A percentile compares a stretch with the other conserved stretches of the same genome.
phyloP scores from a whole-genome alignment of 805 yeast genomes.

The Lachancea fermentati region DNA sequence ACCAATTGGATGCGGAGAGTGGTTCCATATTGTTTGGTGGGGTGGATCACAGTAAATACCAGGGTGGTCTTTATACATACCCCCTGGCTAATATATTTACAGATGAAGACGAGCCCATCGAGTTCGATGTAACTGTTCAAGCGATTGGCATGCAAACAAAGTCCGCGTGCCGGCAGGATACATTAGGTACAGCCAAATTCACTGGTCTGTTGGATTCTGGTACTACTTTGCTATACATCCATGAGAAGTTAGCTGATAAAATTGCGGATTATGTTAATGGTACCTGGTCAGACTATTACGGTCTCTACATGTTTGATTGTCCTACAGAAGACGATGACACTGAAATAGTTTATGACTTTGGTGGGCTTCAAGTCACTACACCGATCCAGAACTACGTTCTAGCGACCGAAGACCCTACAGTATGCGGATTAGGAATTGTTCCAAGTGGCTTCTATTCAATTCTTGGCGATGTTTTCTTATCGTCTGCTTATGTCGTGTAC shows the following conservation, averaged over 20 bases:
- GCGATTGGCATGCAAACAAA: conserved; percentile 30
- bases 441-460: conserved; percentile 34
- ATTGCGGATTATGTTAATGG: conserved; percentile 33
- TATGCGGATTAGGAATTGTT: conserved; percentile 38
- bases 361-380: conserved; percentile 45
- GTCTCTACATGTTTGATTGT: conserved; percentile 41
- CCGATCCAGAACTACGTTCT: conserved; percentile 36
- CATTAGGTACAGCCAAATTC: conserved; percentile 19
- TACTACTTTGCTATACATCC: conserved; percentile 46
- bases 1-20: conserved; percentile 31
- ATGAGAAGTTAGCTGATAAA: conserved; percentile 30
- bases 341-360: conserved; percentile 40
- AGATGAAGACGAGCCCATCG: conserved; percentile 27
- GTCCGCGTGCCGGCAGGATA: conserved; percentile 14
- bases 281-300: conserved; percentile 32
- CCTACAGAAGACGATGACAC: conserved; percentile 22
- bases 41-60: conserved; percentile 48
- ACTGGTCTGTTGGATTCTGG: conserved; percentile 54
- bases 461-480: conserved; percentile 55
- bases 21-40: conserved; percentile 63
- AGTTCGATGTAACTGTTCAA: conserved; percentile 46
- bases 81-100: conserved; percentile 43
- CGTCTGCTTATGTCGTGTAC: conserved; percentile 52
- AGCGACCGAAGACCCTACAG: conserved; percentile 15
- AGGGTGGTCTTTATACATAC: conserved; percentile 42